Conservation (phyloP, 78 protist genomes). For the Polysphondylium violaceum region DNA sequence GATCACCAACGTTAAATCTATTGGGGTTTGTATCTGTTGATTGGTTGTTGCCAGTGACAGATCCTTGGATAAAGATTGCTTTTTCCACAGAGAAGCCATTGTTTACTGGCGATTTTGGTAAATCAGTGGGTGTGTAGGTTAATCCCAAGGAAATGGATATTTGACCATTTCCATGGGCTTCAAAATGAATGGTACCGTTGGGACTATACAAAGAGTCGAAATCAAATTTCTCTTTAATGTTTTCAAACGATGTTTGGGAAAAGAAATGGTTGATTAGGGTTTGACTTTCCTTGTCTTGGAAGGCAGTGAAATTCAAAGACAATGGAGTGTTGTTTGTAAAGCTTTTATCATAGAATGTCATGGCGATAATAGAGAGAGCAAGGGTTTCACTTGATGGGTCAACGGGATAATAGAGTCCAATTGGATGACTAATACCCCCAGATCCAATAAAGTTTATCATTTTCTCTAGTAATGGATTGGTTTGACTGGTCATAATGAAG, state of each 20-base stretch:
- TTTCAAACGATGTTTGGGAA: neutral
- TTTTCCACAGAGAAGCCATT: constrained; percentile 69
- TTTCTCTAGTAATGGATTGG: constrained; percentile 20
- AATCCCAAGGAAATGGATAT: constrained; percentile 50
- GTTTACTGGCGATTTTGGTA: constrained; percentile 13
- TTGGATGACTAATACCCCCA: constrained; percentile 8
- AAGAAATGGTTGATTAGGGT: neutral
- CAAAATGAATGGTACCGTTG: constrained; percentile 17
- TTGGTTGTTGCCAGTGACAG: neutral
- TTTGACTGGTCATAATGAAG: constrained; percentile 6
- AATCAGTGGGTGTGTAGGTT: constrained; percentile 25
- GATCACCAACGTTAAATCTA: constrained; percentile 35
- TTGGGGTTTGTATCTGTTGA: too few relatives aligned
- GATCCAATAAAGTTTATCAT: constrained; percentile 21
- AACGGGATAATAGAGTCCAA: neutral
- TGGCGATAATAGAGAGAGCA: constrained; percentile 29
- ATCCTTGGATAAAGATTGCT: neutral
- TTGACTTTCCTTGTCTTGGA: neutral
- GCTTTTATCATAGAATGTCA: constrained; percentile 34
- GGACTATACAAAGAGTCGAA: neutral
- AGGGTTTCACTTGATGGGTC: constrained; percentile 13
- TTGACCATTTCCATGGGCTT: constrained; percentile 42
- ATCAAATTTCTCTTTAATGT: neutral
- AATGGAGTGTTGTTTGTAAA: constrained; percentile 15
- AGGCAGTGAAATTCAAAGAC: constrained; percentile 3